These are phyloP conservation scores for Fomitopsis schrenkii DNA, from an alignment of 1,284 basidiomycete species.

Conservation along the genomic window DNA sequence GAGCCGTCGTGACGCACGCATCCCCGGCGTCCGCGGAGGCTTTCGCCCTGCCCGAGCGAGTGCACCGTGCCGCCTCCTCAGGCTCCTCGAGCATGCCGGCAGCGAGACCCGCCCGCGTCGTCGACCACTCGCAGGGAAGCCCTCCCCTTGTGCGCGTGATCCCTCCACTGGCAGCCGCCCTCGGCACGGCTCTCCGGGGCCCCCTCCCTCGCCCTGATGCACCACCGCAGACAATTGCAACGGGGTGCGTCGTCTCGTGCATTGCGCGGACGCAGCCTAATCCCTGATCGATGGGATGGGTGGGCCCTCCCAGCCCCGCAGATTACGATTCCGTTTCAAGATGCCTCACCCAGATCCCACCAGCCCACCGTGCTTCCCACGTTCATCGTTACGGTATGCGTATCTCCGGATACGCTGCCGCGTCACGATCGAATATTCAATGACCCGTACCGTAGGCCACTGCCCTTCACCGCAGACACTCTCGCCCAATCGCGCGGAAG, in stretches of 20 bases:
- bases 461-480: neutral
- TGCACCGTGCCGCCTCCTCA: neutral
- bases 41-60: neutral
- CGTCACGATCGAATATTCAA: neutral
- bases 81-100: neutral
- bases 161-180: neutral
- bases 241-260: too few relatives aligned
- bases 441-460: neutral
- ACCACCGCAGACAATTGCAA: neutral
- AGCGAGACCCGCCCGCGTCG: neutral
- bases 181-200: neutral
- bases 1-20: neutral
- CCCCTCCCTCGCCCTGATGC: neutral
- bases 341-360: neutral
- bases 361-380: neutral
- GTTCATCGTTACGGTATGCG: neutral
- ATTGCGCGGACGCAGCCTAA: neutral
- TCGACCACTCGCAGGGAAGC: neutral
- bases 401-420: neutral
- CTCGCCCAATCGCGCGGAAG: neutral
- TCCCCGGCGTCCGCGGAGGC: neutral
- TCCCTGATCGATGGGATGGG: neutral
- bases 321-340: neutral
- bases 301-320: neutral
- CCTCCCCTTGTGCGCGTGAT: neutral